Conservation (phyloP, 371 early-diverging fungal species). For the Apophysomyces ossiformis region DNA sequence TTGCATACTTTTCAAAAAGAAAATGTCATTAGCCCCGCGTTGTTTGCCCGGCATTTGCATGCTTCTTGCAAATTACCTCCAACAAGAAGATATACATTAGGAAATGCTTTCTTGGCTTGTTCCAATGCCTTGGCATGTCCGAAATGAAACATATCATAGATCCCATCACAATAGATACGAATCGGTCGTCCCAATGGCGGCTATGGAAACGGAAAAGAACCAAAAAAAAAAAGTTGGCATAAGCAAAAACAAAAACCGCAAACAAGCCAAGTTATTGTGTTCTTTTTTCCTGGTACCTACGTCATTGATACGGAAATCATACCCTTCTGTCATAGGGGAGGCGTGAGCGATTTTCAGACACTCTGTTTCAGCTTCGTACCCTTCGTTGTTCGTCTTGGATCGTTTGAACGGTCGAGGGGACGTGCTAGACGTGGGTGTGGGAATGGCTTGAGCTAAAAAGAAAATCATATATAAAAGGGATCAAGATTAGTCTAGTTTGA, state of each 20-base stretch:
- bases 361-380: slow-evolving; percentile 8
- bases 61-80: slow-evolving; percentile 66
- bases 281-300: slow-evolving; percentile 8
- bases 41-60: neutral
- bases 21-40: neutral
- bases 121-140: slow-evolving; percentile 94
- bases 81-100: slow-evolving; percentile 88
- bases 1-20: slow-evolving; percentile 62
- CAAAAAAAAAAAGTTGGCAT: no score
- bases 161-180: slow-evolving; percentile 91
- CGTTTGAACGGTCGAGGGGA: slow-evolving; percentile 17
- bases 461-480: neutral
- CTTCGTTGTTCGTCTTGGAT: slow-evolving; percentile 17
- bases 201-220: slow-evolving; percentile 12
- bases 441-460: slow-evolving; percentile 10
- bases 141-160: slow-evolving; percentile 96
- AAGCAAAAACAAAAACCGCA: neutral
- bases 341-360: slow-evolving; percentile 1
- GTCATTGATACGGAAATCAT: slow-evolving; percentile 29
- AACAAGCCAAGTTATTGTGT: neutral
- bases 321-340: slow-evolving; percentile 19
- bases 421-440: slow-evolving; percentile 14
- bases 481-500: neutral
- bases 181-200: slow-evolving; percentile 80
- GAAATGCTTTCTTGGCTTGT: slow-evolving; percentile 93